Evolutionary conservation across 2,329 filamentous ascomycete genomes (phyloP), one percentile per base, ranked within the genome.

Genomic region (Orbilia oligospora): DNA sequence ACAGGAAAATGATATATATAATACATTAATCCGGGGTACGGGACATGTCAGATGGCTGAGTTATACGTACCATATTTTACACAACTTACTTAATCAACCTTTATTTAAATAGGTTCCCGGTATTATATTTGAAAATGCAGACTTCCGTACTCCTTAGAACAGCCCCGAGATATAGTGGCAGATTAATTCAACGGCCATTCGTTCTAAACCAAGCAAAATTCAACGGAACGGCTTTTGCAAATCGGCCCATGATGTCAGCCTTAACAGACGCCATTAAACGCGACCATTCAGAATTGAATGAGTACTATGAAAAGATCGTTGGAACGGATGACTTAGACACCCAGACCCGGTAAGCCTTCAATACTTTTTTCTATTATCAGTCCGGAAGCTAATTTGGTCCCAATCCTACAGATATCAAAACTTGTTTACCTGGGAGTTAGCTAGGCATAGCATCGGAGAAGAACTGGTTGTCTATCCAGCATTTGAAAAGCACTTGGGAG

Each of bases 401-500:
- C 3, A 48, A 48, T 10, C 16, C 12, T 33, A 24, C 20, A 76
- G 65, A 38, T 87, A 84, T 76, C 84, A 85, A 8, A 88, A 88
- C 53, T 84, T 85, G 51, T 87, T 88, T 64, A 83, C 84, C 0
- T 88, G 86, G 87, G 86, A 87, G 64, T 82, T 88, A 0, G 86
- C 86, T 0, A 84, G 87, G 1, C 87, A 87, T 80, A 86, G 86
- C 0, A 83, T 88, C n/a, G 83, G 83, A 5, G 86, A 88, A 76
- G 86, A 88, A 80, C 81, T 88, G 0, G 84, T 89, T 9, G 84
- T 89, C 0, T 89, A 89, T 76, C 88, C 88, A 0, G 87, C 86
- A 0, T 83, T 89, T 18, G 87, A 88, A 81, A 86, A 86, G 72
- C 82, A 87, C 68, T 79, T 89, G 18, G 82, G 84, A 0, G 82